Base-by-base conservation (phyloP, 1,284 basidiomycete genomes). In the Apiotrichum gracile region DNA sequence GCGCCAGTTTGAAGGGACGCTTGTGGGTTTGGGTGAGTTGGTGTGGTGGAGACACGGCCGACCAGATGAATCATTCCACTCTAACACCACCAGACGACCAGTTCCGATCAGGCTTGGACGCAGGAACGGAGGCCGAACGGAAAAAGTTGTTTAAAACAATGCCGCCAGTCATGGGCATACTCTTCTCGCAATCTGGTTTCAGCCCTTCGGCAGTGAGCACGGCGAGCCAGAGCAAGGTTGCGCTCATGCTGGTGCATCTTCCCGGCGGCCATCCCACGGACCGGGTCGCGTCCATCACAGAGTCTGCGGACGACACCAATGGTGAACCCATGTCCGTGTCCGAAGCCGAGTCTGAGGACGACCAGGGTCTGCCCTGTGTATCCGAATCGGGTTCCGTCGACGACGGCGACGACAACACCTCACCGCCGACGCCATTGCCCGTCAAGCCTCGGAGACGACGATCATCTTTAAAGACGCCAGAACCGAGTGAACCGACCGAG, bases 1-100 rank as follows among this genome's bases (percentile, higher is more conserved):
- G 2, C 82, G 91, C 38, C 91, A 96, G 72, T 79, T 94, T 73
- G 91, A 94, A 69, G 90, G 90, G 17, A 88, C 90, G 17, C 73
- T 87, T 55, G 79, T 60, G 12, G 55, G 63, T 53, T 57, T 57
- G n/a, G 55, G 58, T 62, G 39, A 45, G 61, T 48, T 5, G 39
- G 21, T 16, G 5, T 22, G 16, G 10, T 16, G 2, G 16, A 8
- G 16, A n/a, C 34, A 19, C 14, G 5, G 7, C 8, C 33, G 14
- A 5, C 5, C 14, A 17, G 9, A 34, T 5, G 17, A 17, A 10
- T 10, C 7, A 5, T 34, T 5, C 33, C 33, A 19, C n/a, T 35
- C 14, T 42, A 65, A 46, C 41, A 26, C 21, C 16, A 19, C 16
- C 21, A 12, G 37, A 19, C 17, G 22, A 12, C 24, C 12, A 41